Base-by-base conservation (phyloP, 202 grass and related monocot species). In the Cymbopogon flexuosus region DNA sequence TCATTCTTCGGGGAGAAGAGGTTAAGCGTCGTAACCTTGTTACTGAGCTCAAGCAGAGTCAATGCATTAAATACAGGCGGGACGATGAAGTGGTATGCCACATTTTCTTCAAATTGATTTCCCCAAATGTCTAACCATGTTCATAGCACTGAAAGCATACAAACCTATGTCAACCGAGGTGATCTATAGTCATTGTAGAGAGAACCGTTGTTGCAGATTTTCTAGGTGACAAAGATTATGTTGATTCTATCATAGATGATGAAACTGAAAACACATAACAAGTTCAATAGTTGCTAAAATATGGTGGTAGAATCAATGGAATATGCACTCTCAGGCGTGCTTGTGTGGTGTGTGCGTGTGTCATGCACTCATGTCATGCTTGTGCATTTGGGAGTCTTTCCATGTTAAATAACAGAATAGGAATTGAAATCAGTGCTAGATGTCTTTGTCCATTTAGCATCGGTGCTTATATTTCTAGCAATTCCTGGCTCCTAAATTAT, bases 1-100 rank as follows among this genome's bases (percentile, higher is more conserved):
- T 93, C 72, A 36, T 89, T 34, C 83, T 89, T 62, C 59, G 84
- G 18, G 87, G 81, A 77, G 68, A 72, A 81, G 73, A 69, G 73
- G 87, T 93, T 76, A 65, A 75, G 19, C 73, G 42, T 21, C 81
- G 78, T 54, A 43, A 61, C 70, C 67, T 93, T 56, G 81, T 68
- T 61, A 71, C 70, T 87, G 84, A 93, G 60, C 77, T 93, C 21
- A 78, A 79, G 43, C 79, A 82, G 72, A 36, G 77, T 39, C 65
- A 85, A 67, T 80, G 78, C 81, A 76, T 89, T n/a, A 49, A 19
- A 67, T 36, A 10, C 31, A 67, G 3, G 62, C 30, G 8, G 14
- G 46, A 49, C 5, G 15, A 49, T 49, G 46, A 49, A 49, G 46
- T 49, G 46, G 46, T 49, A 49, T 49, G 46, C 46, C 75, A 52